A percentile compares a stretch with the other conserved stretches of the same genome.
These are phyloP conservation scores for Phytophthora pisi DNA, from an alignment of 352 stramenopile species.

Conservation along the genomic window DNA sequence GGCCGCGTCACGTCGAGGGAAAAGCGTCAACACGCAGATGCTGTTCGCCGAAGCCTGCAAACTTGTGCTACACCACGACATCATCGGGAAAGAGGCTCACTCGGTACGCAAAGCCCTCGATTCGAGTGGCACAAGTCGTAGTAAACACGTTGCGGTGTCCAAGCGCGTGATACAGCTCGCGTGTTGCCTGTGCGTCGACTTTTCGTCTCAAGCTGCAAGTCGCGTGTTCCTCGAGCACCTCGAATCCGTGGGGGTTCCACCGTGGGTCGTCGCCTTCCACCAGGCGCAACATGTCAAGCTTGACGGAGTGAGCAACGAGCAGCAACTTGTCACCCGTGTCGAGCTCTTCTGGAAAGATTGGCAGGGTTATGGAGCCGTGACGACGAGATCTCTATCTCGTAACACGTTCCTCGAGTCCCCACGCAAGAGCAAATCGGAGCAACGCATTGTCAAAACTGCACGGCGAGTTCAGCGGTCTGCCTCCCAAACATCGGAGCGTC, in stretches of 20 bases:
- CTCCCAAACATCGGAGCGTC: not conserved
- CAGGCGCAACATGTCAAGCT: slow-evolving; percentile 7
- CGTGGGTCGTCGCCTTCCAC: slow-evolving; percentile 33
- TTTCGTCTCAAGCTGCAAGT: slow-evolving; percentile 28
- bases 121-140: not conserved
- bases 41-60: slow-evolving; percentile 37
- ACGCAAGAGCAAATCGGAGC: slow-evolving; percentile 4
- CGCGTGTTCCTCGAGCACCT: slow-evolving; percentile 29
- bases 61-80: slow-evolving; percentile 22
- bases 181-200: slow-evolving; percentile 45
- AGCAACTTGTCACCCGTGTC: slow-evolving; percentile 5
- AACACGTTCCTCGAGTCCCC: not conserved
- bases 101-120: slow-evolving; percentile 12
- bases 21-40: slow-evolving; percentile 32
- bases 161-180: slow-evolving; percentile 48
- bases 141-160: slow-evolving; percentile 23
- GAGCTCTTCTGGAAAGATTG: slow-evolving; percentile 43
- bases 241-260: slow-evolving; percentile 23
- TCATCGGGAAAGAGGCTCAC: slow-evolving; percentile 25
- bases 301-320: not conserved
- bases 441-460: slow-evolving; percentile 4
- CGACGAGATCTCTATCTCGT: not conserved
- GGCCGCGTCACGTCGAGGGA: slow-evolving; percentile 6
- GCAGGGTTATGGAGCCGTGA: slow-evolving; percentile 7
- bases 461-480: not conserved